Base-by-base conservation (phyloP, 2,329 filamentous ascomycete species). In the Botryosphaeria agaves region DNA sequence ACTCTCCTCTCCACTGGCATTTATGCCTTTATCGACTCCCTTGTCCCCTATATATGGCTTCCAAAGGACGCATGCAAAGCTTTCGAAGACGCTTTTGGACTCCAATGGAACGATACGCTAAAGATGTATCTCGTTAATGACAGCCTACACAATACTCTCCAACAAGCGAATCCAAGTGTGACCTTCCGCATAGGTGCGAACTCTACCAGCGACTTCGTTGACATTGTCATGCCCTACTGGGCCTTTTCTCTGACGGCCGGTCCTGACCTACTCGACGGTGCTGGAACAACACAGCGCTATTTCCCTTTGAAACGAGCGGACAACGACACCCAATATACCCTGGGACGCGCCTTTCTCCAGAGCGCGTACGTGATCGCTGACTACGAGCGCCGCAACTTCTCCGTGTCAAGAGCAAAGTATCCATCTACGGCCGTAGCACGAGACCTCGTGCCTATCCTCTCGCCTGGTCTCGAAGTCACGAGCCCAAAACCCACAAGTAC, bases 381-480 rank as follows among this genome's bases (percentile, higher is more conserved):
- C 29, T 52, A 51, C 26, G 44, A 52, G n/a, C 35, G 39, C 19
- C 41, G 41, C 11, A 45, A 35, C 14, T 51, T 51, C 30, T 46
- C 40, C 3, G 36, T 52, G 8, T 42, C 47, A 28, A 48, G 49
- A 40, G 31, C 31, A 15, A 4, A 14, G 14, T 32, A 29, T 24
- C 31, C 31, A n/a, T 15, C 17, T 11, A 23, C 26, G 5, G 12
- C 27, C 11, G 20, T 29, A 16, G 11, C 25, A 9, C 9, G 16
- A 15, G 16, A 32, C 14, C 11, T 32, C 12, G 24, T 28, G 5
- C 20, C 31, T 5, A 32, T 32, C 14, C 28, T 29, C 12, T 18
- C 26, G 6, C 26, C 26, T 5, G 23, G 14, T 27, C 12, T 23
- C 7, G 7, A 20, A 5, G n/a, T 9, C 7, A 21, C 14, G 9